Evolutionary conservation across 2,329 filamentous ascomycete genomes (phyloP).

Genomic region (Cercospora citrullina): DNA sequence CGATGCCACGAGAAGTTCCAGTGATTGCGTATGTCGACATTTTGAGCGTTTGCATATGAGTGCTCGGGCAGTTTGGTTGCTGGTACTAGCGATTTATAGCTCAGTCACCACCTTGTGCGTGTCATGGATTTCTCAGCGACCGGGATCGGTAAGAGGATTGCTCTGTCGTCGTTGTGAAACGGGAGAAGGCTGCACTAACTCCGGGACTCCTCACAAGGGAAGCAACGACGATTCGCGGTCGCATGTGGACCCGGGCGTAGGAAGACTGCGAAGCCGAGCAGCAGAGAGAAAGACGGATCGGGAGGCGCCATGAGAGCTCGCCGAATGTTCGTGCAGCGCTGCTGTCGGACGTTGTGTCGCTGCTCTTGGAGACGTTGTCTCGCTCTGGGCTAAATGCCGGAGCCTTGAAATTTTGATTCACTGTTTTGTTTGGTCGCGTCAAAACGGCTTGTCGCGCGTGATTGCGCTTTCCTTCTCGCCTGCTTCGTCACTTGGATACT

Average conservation of each 20-base stretch:
- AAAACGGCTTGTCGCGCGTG: neutral
- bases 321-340: neutral
- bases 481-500: neutral
- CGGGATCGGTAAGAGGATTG: neutral
- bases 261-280: neutral
- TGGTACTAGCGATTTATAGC: neutral
- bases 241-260: neutral
- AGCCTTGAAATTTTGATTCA: neutral
- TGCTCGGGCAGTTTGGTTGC: neutral
- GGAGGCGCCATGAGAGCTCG: neutral
- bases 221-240: neutral
- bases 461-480: neutral
- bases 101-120: neutral
- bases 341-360: neutral
- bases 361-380: neutral
- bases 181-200: neutral
- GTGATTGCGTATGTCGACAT: constrained; percentile 19
- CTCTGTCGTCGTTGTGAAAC: neutral
- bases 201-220: neutral
- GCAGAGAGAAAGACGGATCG: neutral
- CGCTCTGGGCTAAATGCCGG: neutral
- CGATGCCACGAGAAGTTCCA: constrained; percentile 41
- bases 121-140: neutral
- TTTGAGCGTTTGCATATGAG: neutral
- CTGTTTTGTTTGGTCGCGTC: neutral